Conservation (phyloP, 2,329 filamentous ascomycete species). For the Fusarium vanettenii region DNA sequence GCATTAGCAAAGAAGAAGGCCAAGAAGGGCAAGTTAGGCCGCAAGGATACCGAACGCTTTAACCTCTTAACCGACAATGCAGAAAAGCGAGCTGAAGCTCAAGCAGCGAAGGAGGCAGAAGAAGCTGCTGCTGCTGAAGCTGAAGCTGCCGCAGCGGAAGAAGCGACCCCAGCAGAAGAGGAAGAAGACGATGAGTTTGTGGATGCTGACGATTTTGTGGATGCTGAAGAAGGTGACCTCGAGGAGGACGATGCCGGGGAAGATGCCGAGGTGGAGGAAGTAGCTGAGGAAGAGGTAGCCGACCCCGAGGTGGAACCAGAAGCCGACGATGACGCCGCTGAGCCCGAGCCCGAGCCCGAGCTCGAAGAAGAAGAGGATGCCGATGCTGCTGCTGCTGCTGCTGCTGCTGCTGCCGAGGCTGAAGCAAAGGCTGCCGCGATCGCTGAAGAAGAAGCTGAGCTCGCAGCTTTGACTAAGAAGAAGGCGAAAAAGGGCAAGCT, state of each 20-base stretch:
- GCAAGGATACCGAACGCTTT: constrained; percentile 40
- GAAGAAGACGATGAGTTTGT: constrained; percentile 4
- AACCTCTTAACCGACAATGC: constrained; percentile 37
- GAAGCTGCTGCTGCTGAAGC: constrained; percentile 44
- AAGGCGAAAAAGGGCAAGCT: constrained; percentile 50
- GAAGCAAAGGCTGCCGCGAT: constrained; percentile 42
- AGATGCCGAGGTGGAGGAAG: background rate
- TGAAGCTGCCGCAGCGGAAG: constrained; percentile 37
- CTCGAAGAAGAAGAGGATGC: constrained; percentile 13
- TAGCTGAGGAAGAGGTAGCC: background rate
- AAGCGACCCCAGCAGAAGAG: constrained; percentile 25
- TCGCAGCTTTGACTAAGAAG: constrained; percentile 52
- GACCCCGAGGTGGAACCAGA: constrained; percentile 27
- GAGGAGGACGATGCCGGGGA: constrained; percentile 14
- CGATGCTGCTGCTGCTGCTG: constrained; percentile 37
- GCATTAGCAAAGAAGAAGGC: constrained; percentile 55
- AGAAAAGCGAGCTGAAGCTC: constrained; percentile 40
- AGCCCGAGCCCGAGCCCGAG: background rate
- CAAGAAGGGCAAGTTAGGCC: constrained; percentile 38
- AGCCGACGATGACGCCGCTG: constrained; percentile 39
- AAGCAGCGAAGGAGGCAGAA: constrained; percentile 42
- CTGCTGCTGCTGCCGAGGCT: background rate
- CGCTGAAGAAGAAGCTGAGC: constrained; percentile 51
- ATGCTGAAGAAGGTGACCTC: background rate
- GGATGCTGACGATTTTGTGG: background rate